A percentile compares a stretch with the other conserved stretches of the same genome.
These are phyloP conservation scores for Marsdenia floribunda DNA, from an alignment of 257 asterid species.

Conservation along the genomic window DNA sequence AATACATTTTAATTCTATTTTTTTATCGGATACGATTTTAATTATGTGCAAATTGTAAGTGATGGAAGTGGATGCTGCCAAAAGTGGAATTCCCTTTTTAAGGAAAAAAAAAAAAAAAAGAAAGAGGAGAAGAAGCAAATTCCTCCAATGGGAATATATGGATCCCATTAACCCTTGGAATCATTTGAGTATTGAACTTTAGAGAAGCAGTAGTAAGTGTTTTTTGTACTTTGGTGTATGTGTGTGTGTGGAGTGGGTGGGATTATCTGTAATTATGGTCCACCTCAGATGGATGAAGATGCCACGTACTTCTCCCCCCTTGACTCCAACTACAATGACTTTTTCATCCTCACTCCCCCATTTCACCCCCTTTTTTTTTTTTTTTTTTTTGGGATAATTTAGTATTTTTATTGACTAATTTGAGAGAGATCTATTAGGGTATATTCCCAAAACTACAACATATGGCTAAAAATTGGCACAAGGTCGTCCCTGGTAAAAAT, in stretches of 20 bases:
- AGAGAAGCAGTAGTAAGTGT: background rate
- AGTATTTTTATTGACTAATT: too few species aligned
- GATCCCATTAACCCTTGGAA: conserved; percentile 17
- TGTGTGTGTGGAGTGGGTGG: background rate
- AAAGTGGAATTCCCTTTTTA: background rate
- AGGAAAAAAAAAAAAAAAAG: background rate
- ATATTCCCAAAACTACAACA: too few species aligned
- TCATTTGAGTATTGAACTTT: conserved; percentile 18
- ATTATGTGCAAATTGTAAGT: background rate
- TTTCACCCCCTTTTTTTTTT: too few species aligned
- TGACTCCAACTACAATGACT: conserved; percentile 17
- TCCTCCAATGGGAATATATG: conserved; percentile 13
- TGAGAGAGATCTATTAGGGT: too few species aligned
- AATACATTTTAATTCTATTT: too few species aligned
- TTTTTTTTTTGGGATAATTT: too few species aligned
- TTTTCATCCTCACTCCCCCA: too few species aligned
- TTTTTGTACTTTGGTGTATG: background rate
- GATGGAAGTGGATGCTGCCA: background rate
- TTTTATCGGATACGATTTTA: too few species aligned
- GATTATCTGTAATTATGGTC: conserved; percentile 18
- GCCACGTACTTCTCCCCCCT: conserved; percentile 22
- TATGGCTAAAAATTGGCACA: too few species aligned
- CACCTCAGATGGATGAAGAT: conserved; percentile 28
- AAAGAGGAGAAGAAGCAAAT: too few species aligned
- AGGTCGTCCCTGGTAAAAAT: too few species aligned